Percentiles rank a stretch among this genome's conserved stretches.
Evolutionary conservation across 495 filamentous ascomycete species (phyloP).

Genomic region (Annulohypoxylon stygium): DNA sequence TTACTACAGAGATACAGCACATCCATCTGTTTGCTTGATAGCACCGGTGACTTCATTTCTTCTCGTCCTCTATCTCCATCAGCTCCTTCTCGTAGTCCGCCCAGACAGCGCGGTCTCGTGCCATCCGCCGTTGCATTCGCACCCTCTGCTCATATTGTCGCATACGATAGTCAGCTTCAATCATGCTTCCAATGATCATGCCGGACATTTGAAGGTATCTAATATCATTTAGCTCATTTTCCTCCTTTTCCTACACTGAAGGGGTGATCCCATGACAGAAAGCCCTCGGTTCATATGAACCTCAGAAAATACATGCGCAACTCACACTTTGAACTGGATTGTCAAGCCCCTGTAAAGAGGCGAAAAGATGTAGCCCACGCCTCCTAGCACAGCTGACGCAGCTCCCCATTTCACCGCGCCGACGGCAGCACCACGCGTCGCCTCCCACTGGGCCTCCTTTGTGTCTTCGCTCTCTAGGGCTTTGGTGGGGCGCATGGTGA

Average conservation of each 20-base stretch:
- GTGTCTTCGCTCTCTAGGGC: conserved; percentile 67
- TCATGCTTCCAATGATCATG: conserved; percentile 87
- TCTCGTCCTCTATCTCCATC: conserved; percentile 39
- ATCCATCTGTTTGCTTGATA: conserved; percentile 19
- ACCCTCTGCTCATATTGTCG: conserved; percentile 73
- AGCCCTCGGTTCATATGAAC: background rate
- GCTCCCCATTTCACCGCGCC: conserved; percentile 78
- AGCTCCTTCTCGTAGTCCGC: conserved; percentile 52
- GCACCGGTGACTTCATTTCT: conserved; percentile 34
- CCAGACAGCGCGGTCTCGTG: conserved; percentile 74
- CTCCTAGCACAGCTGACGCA: conserved; percentile 68
- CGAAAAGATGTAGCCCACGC: conserved; percentile 68
- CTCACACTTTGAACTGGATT: conserved; percentile 89
- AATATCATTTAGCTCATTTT: conserved; percentile 10
- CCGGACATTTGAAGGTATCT: conserved; percentile 87
- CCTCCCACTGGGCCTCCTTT: conserved; percentile 72
- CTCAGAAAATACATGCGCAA: conserved; percentile 5
- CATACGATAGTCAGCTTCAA: conserved; percentile 84
- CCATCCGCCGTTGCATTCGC: conserved; percentile 72
- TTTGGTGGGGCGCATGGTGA: conserved; percentile 56
- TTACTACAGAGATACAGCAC: conserved; percentile 17
- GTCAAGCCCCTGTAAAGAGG: conserved; percentile 87
- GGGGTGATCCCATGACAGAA: background rate
- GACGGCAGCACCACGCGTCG: conserved; percentile 67
- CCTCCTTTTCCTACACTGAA: background rate